These are phyloP conservation scores for Nicotiana otophora DNA, from an alignment of 257 asterid genomes.

Conservation along the genomic window DNA sequence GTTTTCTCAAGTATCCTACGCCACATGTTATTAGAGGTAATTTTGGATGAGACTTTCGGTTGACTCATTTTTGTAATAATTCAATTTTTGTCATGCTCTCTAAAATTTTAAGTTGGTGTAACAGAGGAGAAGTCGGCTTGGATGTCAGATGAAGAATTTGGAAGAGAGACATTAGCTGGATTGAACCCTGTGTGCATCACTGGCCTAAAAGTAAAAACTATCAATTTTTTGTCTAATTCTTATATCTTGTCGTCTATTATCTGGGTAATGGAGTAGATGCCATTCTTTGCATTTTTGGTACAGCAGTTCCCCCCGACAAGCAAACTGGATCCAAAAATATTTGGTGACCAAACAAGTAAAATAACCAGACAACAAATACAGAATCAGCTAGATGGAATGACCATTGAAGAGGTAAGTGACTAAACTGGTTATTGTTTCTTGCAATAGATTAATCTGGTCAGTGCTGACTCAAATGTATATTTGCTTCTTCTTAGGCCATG, in stretches of 20 bases:
- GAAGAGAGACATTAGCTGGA: background rate
- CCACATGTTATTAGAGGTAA: background rate
- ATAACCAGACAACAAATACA: slow-evolving; percentile 3
- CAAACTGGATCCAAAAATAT: slow-evolving; percentile 2
- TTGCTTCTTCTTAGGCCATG: too few species aligned
- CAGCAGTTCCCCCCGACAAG: slow-evolving; percentile 20
- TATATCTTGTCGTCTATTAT: too few species aligned
- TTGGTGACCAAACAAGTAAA: slow-evolving; percentile 15
- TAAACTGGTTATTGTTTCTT: too few species aligned
- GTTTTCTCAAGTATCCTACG: background rate
- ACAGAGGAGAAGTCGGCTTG: background rate
- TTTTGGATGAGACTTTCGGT: too few species aligned
- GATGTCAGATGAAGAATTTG: background rate
- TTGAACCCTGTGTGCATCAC: background rate
- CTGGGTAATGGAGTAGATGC: background rate
- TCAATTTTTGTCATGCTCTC: too few species aligned
- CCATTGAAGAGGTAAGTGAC: too few species aligned
- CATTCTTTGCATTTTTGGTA: background rate
- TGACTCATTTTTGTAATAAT: too few species aligned
- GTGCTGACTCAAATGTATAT: too few species aligned
- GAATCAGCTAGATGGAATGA: too few species aligned
- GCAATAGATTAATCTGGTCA: too few species aligned
- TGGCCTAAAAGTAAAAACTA: background rate
- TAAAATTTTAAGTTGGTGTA: background rate
- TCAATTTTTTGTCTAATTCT: background rate